A percentile compares a stretch with the other conserved stretches of the same genome.
Conservation (phyloP, 1,284 basidiomycete species). For the Flammula alnicola region DNA sequence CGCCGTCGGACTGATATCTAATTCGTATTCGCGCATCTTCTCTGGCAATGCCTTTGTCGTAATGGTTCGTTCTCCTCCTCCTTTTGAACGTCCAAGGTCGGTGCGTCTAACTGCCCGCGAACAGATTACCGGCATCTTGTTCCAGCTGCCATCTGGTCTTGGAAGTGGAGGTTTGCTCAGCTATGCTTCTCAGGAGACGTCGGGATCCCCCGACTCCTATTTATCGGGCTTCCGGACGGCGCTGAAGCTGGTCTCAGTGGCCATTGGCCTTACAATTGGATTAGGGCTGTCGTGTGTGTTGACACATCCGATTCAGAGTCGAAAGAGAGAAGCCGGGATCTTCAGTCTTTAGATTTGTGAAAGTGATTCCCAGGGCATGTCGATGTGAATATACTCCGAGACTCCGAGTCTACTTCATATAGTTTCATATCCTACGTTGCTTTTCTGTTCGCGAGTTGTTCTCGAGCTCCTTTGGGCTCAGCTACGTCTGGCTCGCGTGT, state of each 20-base stretch:
- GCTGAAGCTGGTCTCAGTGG: constrained; percentile 65
- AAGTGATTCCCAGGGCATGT: no score
- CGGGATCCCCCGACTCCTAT: constrained; percentile 58
- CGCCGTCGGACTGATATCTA: constrained; percentile 82
- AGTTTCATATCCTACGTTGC: no score
- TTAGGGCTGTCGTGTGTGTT: constrained; percentile 64
- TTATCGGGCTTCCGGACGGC: constrained; percentile 71
- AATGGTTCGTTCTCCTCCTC: constrained; percentile 52
- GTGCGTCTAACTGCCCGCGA: constrained; percentile 2
- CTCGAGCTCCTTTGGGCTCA: no score
- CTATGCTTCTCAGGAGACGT: constrained; percentile 64
- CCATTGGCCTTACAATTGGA: constrained; percentile 75
- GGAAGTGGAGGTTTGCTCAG: constrained; percentile 83
- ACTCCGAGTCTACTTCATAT: no score
- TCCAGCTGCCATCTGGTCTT: constrained; percentile 89
- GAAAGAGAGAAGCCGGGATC: constrained; percentile 59
- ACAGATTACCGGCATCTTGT: constrained; percentile 81
- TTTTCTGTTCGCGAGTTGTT: no score
- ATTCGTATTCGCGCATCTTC: constrained; percentile 83
- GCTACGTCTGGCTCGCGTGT: no score
- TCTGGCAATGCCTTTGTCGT: constrained; percentile 80
- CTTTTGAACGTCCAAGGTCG: not conserved
- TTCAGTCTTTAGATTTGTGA: constrained; percentile 62
- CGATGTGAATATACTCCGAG: no score
- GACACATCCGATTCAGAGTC: constrained; percentile 62